Percentiles rank a stretch among this genome's conserved stretches.
phyloP scores from a whole-genome alignment of 2,329 filamentous ascomycete species.

The Neofusicoccum laricinum region DNA sequence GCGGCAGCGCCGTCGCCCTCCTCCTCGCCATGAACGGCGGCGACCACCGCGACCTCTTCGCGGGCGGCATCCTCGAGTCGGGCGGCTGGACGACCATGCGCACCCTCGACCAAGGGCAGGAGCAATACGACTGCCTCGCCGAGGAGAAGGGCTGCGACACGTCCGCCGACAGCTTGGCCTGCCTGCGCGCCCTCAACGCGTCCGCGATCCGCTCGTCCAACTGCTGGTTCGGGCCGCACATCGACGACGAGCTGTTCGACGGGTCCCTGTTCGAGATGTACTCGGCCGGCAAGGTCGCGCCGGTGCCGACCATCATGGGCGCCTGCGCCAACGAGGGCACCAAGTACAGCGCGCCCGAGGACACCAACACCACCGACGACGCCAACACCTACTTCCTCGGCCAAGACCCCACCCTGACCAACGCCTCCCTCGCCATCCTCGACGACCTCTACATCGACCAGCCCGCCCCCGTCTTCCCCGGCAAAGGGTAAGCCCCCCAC shows the following conservation, averaged over 20 bases:
- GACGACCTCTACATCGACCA: slow-evolving; percentile 53
- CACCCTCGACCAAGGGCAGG: slow-evolving; percentile 49
- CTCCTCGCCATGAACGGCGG: slow-evolving; percentile 47
- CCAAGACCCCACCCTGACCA: slow-evolving; percentile 57
- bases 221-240: slow-evolving; percentile 51
- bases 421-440: slow-evolving; percentile 50
- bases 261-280: slow-evolving; percentile 51
- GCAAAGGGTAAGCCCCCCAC: slow-evolving; percentile 32
- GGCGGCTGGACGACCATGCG: slow-evolving; percentile 51
- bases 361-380: slow-evolving; percentile 45
- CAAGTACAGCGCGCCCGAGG: slow-evolving; percentile 51
- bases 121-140: slow-evolving; percentile 51
- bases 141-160: slow-evolving; percentile 46
- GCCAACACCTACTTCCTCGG: slow-evolving; percentile 56
- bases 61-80: slow-evolving; percentile 52
- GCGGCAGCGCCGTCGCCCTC: slow-evolving; percentile 56
- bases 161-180: slow-evolving; percentile 43
- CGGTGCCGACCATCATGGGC: slow-evolving; percentile 54
- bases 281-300: slow-evolving; percentile 47
- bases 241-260: slow-evolving; percentile 51
- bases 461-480: slow-evolving; percentile 48
- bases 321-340: slow-evolving; percentile 65
- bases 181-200: slow-evolving; percentile 47
- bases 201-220: slow-evolving; percentile 46
- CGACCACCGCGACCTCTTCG: slow-evolving; percentile 47